Conservation (phyloP, 192 early-diverging fungal species). For the Chytriomyces sp. region DNA sequence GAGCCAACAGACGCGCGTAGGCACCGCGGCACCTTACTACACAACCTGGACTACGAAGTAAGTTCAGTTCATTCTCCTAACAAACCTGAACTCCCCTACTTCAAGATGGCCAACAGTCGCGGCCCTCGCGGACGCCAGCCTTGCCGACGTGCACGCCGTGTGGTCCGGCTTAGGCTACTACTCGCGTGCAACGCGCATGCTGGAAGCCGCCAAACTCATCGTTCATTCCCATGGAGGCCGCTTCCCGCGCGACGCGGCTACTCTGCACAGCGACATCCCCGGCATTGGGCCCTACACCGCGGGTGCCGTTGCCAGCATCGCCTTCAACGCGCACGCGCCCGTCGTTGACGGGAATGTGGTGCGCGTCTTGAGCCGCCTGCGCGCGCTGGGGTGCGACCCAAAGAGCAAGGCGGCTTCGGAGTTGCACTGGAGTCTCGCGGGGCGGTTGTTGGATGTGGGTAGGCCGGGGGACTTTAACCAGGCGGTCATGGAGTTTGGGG, state of each 20-base stretch:
- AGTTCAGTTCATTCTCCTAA: not conserved
- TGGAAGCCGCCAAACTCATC: slow-evolving; percentile 67
- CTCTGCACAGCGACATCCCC: slow-evolving; percentile 40
- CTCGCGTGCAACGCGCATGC: slow-evolving; percentile 67
- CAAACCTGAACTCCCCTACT: slow-evolving; percentile 58
- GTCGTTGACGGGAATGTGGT: slow-evolving; percentile 81
- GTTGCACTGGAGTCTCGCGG: slow-evolving; percentile 67
- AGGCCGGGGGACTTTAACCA: slow-evolving; percentile 79
- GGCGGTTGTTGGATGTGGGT: slow-evolving; percentile 49
- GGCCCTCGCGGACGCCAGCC: slow-evolving; percentile 62
- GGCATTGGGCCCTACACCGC: slow-evolving; percentile 7
- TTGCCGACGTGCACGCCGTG: slow-evolving; percentile 62
- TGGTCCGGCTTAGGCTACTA: slow-evolving; percentile 85
- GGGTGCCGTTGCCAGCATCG: slow-evolving; percentile 72
- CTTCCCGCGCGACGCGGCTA: slow-evolving; percentile 58
- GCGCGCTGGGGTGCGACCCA: slow-evolving; percentile 66
- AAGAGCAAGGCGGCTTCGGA: slow-evolving; percentile 60
- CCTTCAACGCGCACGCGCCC: slow-evolving; percentile 61
- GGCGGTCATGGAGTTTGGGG: slow-evolving; percentile 79
- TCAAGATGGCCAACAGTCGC: slow-evolving; percentile 69
- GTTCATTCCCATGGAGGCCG: slow-evolving; percentile 52
- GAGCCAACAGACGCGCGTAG: slow-evolving; percentile 80
- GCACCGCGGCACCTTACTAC: slow-evolving; percentile 71
- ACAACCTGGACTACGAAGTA: slow-evolving; percentile 24
- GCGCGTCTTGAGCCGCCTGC: slow-evolving; percentile 65